Conservation (phyloP, 2,329 filamentous ascomycete species). For the Trichoderma breve region DNA sequence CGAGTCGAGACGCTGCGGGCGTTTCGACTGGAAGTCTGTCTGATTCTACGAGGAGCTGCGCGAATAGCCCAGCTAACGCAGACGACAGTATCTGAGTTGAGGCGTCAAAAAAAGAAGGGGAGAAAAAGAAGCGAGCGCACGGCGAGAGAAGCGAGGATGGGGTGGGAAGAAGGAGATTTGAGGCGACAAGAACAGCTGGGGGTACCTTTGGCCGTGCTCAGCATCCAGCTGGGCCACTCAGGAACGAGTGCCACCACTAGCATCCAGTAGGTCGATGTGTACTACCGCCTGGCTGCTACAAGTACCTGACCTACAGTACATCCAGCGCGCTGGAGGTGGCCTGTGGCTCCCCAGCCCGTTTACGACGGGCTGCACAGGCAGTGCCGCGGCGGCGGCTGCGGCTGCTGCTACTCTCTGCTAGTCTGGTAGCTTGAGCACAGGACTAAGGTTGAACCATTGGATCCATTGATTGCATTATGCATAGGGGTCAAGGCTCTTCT, state of each 20-base stretch:
- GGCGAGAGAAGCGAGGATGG: conserved; percentile 17
- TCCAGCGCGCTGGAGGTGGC: neutral
- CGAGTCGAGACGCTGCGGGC: neutral
- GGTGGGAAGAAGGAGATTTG: conserved; percentile 18
- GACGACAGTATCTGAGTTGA: neutral
- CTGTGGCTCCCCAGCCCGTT: neutral
- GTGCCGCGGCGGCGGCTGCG: conserved; percentile 3
- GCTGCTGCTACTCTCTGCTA: neutral
- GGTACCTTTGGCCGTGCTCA: neutral
- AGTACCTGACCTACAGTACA: neutral
- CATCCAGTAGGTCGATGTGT: neutral
- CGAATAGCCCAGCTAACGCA: conserved; percentile 13
- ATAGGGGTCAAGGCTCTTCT: conserved; percentile 1
- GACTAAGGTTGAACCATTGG: neutral
- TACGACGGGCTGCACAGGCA: neutral
- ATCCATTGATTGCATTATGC: conserved; percentile 5
- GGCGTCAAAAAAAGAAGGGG: neutral
- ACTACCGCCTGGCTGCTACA: neutral
- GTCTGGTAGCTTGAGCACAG: neutral
- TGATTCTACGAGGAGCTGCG: neutral
- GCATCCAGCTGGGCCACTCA: neutral
- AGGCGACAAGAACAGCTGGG: conserved; percentile 19
- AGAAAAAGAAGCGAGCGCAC: conserved; percentile 12
- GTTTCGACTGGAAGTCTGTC: neutral
- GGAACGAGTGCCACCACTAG: conserved; percentile 2